Evolutionary conservation across 2,329 filamentous ascomycete genomes (phyloP).

Genomic region (Lachnellula occidentalis): DNA sequence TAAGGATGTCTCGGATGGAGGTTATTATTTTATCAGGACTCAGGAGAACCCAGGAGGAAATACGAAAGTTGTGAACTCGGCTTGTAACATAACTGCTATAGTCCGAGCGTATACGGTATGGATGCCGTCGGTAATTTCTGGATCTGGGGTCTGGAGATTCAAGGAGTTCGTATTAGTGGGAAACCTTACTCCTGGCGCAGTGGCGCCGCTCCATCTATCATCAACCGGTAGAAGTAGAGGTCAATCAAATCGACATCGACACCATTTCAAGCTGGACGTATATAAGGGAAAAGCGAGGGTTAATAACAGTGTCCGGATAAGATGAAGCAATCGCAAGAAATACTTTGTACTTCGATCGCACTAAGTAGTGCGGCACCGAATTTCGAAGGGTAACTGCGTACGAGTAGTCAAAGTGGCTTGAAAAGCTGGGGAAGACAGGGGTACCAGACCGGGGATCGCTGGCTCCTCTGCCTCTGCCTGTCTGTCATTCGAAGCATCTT

Average conservation of each 20-base stretch:
- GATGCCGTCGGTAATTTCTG: not conserved
- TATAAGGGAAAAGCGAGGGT: not conserved
- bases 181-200: not conserved
- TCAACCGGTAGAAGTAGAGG: not conserved
- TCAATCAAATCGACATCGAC: not conserved
- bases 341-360: not conserved
- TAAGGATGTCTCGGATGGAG: not conserved
- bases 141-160: not conserved
- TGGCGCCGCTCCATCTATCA: not conserved
- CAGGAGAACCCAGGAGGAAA: not conserved
- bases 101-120: not conserved
- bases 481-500: conserved; percentile 6
- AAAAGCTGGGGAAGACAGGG: conserved; percentile 21
- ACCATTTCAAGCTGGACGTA: not conserved
- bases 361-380: not conserved
- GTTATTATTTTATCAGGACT: not conserved
- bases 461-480: not conserved
- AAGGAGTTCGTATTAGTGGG: not conserved
- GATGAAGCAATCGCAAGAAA: not conserved
- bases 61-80: not conserved
- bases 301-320: not conserved
- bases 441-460: not conserved
- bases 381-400: not conserved
- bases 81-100: not conserved
- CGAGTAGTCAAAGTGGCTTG: conserved; percentile 19